Evolutionary conservation across 306 rosid species (phyloP), one percentile per base, ranked within the genome.

Genomic region (Cucumis hystrix): DNA sequence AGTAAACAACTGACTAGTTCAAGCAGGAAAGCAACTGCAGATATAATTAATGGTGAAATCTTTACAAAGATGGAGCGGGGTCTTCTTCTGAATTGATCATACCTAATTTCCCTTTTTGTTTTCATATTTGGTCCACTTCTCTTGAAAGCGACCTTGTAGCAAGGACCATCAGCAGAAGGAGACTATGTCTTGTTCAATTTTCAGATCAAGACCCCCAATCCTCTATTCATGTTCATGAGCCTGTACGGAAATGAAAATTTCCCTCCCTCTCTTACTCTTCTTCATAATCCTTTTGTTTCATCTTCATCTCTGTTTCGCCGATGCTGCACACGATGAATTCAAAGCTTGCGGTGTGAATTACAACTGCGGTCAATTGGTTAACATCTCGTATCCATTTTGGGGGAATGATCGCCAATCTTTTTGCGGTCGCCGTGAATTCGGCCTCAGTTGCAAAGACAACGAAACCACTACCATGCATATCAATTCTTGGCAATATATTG

Each of bases 311-410:
- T 77, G 72, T 61, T 43, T 5, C 60, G 35, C 59, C 7, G 43
- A 74, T 1, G 65, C 12, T 30, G 23, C 43, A 25, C 15, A 4
- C 13, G 60, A 61, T 4, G 79, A 77, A 40, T 77, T 30, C 11
- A 62, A 45, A 41, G 17, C 79, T 45, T 77, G 78, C 65, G 18
- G 33, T 1, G 5, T 79, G 25, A 16, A 7, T 0, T 87, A 79
- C 87, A 21, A 5, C 9, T 89, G 92, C 13, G 90, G 87, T 20
- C 0, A 0, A 0, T 1, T 89, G 1, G 1, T 8, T 12, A 25
- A 40, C 76, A 74, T 88, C 6, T 2, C 23, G 0, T 85, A 82
- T 59, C 93, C 93, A 1, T 87, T 87, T 72, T 87, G 87, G 90
- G 83, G 58, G 5, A 16, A 1, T 0, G 0, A 21, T 7, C 10